Base-by-base conservation (phyloP, 1,139 yeast species). In the Kurtzmaniella natalensis region DNA sequence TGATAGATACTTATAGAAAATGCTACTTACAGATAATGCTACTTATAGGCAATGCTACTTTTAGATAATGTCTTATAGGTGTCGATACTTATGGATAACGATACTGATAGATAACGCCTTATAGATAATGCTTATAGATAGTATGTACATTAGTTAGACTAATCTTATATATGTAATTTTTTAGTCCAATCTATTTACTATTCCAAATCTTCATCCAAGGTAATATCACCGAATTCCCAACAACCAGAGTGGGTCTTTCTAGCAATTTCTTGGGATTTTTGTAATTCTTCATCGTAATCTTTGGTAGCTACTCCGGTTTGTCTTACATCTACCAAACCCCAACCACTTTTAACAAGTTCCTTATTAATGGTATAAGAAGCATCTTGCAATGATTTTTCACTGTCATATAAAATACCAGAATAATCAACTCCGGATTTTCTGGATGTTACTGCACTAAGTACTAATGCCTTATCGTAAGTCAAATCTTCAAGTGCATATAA, bases 211-310 rank as follows among this genome's bases (percentile, higher is more conserved):
- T 81, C 87, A 35, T 78, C 83, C 36, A 70, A 78, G 15, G 81
- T 70, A 33, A 82, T 75, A 51, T 83, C 92, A 34, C 94, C 94
- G 47, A 78, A 81, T 56, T 81, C 81, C 94, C 94, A 84, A 50
- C 87, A 81, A 8, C 94, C 94, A 27, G 62, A 54, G 41, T 77
- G 82, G 27, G 55, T 59, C 7, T 57, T 41, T 51, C 70, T 76
- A 21, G 92, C 92, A 13, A 44, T 37, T 25, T 48, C 44, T 52
- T 77, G 78, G 8, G 59, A 66, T 27, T 51, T 47, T 38, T 70
- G 50, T 31, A 81, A 54, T 28, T 58, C 70, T 17, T 55, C 53
- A 39, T 66, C 65, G 32, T 61, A 57, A 25, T 56, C 59, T 34
- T 58, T 59, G 35, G 65, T 60, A 7, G 62, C 48, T 4, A 56